Evolutionary conservation across 257 asterid species (phyloP), one percentile per base, ranked within the genome.

Genomic region (Cinchona pubescens): DNA sequence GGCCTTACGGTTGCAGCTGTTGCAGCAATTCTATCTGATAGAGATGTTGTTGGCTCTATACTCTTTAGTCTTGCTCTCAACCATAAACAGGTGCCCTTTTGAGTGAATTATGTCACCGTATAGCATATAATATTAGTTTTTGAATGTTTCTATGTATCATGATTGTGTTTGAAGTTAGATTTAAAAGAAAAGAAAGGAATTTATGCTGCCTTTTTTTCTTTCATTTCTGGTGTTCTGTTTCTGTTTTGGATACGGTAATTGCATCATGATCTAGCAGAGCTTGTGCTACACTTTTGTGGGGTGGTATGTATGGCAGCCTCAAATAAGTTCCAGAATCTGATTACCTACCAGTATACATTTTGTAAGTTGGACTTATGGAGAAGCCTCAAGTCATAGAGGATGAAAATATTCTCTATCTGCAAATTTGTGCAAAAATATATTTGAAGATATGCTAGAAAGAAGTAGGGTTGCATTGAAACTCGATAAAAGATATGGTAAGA

Each of bases 1-100:
- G 99, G 98, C 61, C 76, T 95, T 71, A 86, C 94, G n/a, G 79
- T 85, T 69, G 97, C 93, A 7, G 97, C 97, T 65, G 93, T 92
- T 65, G 93, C 96, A 5, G 96, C 96, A 5, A 82, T 92, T 83
- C 82, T 95, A 35, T 91, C 96, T 55, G 83, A 87, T 79, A 87
- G 89, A 79, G 94, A 95, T 83, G 82, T 90, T 71, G 71, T 87
- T 76, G 98, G 98, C 78, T 92, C 97, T 55, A 30, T 91, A 73
- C 79, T 92, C 69, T 95, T 88, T 88, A 80, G 93, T 85, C 96
- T 95, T 82, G 94, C 98, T 76, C 98, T 95, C 83, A 95, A 92
- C 84, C 98, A 92, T 78, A 92, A 95, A 80, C 99, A 95, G 99
- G 98, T 92, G 78, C 53, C 16, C 66, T 42, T 68, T 67, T 30